Percentiles rank a stretch among this genome's conserved stretches.
These are phyloP conservation scores for Apocynum venetum DNA, from an alignment of 257 asterid genomes.

Conservation along the genomic window DNA sequence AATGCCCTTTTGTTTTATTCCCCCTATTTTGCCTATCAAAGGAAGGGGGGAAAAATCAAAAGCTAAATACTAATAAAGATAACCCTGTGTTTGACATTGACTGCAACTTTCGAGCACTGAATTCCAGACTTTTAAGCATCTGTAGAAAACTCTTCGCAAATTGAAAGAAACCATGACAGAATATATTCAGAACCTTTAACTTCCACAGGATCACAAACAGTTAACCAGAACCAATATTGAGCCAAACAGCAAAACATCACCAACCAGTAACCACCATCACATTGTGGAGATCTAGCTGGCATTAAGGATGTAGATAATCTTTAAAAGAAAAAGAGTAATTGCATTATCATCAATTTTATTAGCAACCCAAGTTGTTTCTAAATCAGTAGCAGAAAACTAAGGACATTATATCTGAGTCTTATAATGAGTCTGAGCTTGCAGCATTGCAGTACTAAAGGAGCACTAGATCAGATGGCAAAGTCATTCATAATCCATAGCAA, in stretches of 20 bases:
- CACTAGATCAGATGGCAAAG: not conserved
- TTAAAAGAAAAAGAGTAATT: not conserved
- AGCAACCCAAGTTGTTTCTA: not conserved
- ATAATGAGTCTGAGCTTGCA: not conserved
- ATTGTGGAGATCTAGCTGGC: not conserved
- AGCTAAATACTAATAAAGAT: not conserved
- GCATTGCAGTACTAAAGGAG: not conserved
- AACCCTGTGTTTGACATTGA: not conserved
- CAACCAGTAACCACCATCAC: not conserved
- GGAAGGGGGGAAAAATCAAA: not conserved
- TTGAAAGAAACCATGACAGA: not conserved
- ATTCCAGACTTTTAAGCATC: not conserved
- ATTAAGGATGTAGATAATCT: not conserved
- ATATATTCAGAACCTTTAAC: not conserved
- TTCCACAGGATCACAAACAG: not conserved
- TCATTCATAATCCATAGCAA: not conserved
- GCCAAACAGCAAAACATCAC: not conserved
- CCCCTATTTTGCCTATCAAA: not conserved
- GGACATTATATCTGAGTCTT: not conserved
- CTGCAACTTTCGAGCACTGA: not conserved
- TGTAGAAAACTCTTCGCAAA: not conserved
- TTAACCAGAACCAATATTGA: not conserved
- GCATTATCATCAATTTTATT: not conserved
- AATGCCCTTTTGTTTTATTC: not conserved
- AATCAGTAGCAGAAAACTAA: not conserved